Evolutionary conservation across 2,329 filamentous ascomycete species (phyloP).

Genomic region (Fusarium neocosmosporiellum): DNA sequence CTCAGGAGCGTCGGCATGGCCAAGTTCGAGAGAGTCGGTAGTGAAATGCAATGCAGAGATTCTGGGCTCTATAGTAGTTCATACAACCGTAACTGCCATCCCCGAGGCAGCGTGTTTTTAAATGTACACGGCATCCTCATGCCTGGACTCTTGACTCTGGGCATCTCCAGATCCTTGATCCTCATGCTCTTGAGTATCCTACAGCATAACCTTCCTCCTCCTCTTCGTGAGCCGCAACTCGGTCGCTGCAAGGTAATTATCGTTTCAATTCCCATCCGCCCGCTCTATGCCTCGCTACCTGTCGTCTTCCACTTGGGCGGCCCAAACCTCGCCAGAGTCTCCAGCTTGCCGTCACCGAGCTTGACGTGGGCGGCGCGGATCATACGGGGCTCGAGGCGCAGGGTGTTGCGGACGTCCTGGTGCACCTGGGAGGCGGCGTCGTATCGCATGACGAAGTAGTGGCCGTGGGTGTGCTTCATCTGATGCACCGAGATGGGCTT

Average conservation of each 20-base stretch:
- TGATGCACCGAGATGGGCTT: constrained; percentile 83
- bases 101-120: constrained; percentile 34
- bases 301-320: constrained; percentile 60
- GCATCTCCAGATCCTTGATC: constrained; percentile 4
- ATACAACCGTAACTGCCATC: constrained; percentile 39
- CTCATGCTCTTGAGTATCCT: constrained; percentile 31
- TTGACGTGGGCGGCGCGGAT: constrained; percentile 89
- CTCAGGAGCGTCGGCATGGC: neutral
- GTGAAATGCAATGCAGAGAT: constrained; percentile 29
- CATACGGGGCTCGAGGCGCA: constrained; percentile 89
- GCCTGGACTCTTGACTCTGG: constrained; percentile 24
- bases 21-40: neutral
- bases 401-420: constrained; percentile 76
- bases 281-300: constrained; percentile 45
- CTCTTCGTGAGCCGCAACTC: neutral
- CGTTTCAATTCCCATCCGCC: neutral
- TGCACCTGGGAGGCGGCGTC: constrained; percentile 82
- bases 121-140: constrained; percentile 40
- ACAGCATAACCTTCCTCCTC: constrained; percentile 19
- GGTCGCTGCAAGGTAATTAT: constrained; percentile 5
- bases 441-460: constrained; percentile 99
- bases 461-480: constrained; percentile 83
- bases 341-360: constrained; percentile 74
- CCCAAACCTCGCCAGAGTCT: constrained; percentile 62
- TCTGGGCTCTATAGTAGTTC: constrained; percentile 40